These are phyloP conservation scores for Fusarium staphyleae DNA, from an alignment of 2,329 filamentous ascomycete species.

Conservation along the genomic window DNA sequence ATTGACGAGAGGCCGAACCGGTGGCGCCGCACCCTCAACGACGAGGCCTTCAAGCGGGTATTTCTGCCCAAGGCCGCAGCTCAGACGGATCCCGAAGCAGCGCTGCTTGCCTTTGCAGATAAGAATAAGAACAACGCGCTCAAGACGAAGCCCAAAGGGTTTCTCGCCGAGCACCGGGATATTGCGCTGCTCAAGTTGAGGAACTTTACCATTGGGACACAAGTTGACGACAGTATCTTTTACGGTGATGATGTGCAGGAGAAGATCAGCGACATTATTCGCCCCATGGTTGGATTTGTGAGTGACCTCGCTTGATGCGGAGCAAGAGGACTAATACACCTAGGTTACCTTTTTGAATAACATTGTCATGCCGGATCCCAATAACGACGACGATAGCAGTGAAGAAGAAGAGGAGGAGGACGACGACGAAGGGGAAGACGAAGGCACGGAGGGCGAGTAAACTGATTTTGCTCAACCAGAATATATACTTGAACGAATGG, in stretches of 20 bases:
- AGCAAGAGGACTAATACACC: background rate
- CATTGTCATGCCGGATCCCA: slow-evolving; percentile 75
- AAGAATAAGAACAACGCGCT: slow-evolving; percentile 77
- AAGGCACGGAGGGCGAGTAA: slow-evolving; percentile 22
- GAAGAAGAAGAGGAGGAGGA: slow-evolving; percentile 47
- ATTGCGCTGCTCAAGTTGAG: slow-evolving; percentile 82
- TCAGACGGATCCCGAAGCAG: slow-evolving; percentile 55
- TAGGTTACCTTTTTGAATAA: slow-evolving; percentile 77
- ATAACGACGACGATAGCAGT: slow-evolving; percentile 52
- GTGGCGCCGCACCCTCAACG: slow-evolving; percentile 72
- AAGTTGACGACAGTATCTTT: slow-evolving; percentile 71
- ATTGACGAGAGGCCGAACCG: slow-evolving; percentile 76
- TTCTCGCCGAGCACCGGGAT: slow-evolving; percentile 74
- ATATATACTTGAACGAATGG: background rate
- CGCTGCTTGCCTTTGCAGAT: slow-evolving; percentile 72
- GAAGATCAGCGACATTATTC: slow-evolving; percentile 69
- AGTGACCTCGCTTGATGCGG: slow-evolving; percentile 47
- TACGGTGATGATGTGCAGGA: slow-evolving; percentile 68
- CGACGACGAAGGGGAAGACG: slow-evolving; percentile 18
- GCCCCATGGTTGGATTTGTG: slow-evolving; percentile 79
- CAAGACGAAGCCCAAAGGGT: slow-evolving; percentile 88
- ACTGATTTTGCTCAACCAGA: background rate
- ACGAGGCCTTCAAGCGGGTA: slow-evolving; percentile 64
- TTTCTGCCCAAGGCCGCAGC: slow-evolving; percentile 62
- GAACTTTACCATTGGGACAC: slow-evolving; percentile 76